Conservation (phyloP, 1,139 yeast genomes). For the Torulaspora globosa region DNA sequence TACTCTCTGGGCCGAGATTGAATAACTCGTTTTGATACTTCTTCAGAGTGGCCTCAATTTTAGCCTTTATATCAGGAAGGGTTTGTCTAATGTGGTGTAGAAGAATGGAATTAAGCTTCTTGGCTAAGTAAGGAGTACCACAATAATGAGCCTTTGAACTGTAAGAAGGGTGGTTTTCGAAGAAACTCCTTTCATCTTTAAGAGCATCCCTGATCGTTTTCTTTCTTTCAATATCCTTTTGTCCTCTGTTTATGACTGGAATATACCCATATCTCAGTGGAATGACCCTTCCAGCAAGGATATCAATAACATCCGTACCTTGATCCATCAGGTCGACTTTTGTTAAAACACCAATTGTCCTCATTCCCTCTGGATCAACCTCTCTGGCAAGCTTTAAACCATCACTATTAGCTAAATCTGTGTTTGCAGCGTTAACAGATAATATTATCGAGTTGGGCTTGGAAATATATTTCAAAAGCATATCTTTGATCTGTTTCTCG, state of each 20-base stretch:
- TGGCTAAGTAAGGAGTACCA: conserved; percentile 96
- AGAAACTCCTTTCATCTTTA: conserved; percentile 70
- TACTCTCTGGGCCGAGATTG: conserved; percentile 76
- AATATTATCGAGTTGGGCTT: conserved; percentile 94
- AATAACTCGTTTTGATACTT: conserved; percentile 78
- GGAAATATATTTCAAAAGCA: conserved; percentile 89
- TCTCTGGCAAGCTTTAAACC: conserved; percentile 95
- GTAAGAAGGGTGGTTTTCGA: conserved; percentile 72
- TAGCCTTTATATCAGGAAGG: conserved; percentile 86
- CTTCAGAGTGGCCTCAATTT: conserved; percentile 79
- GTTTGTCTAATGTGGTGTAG: conserved; percentile 92
- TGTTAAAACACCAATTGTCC: conserved; percentile 96
- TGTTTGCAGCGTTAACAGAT: conserved; percentile 95
- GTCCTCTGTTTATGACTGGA: conserved; percentile 97
- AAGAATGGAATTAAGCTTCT: conserved; percentile 83
- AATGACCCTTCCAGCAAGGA: conserved; percentile 91
- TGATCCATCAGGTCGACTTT: conserved; percentile 97
- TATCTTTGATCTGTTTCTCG: conserved; percentile 89
- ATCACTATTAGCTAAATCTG: conserved; percentile 96
- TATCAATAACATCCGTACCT: conserved; percentile 98
- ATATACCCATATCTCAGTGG: conserved; percentile 95
- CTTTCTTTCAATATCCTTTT: conserved; percentile 82
- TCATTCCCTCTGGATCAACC: conserved; percentile 94
- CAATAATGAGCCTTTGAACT: conserved; percentile 84
- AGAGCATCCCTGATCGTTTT: conserved; percentile 89